phyloP scores from a whole-genome alignment of 768 basidiomycete genomes.

The Calocera viscosa region DNA sequence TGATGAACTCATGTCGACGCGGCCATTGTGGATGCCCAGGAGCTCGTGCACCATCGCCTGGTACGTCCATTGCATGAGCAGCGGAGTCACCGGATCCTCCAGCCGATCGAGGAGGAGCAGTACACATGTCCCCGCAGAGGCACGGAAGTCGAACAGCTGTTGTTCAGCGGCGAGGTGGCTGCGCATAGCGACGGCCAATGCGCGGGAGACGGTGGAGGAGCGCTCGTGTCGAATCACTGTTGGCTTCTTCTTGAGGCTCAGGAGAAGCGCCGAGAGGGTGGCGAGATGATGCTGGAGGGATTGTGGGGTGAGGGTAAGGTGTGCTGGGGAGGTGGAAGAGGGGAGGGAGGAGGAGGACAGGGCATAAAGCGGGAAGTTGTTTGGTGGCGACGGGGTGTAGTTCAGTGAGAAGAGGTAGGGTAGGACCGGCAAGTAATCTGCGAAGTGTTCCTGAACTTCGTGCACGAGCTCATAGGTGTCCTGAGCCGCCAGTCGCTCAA shows the following conservation, averaged over 20 bases:
- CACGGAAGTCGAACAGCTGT: slow-evolving; percentile 80
- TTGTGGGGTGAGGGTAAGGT: slow-evolving; percentile 23
- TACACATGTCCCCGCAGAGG: slow-evolving; percentile 76
- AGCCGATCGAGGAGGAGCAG: slow-evolving; percentile 86
- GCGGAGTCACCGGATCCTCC: slow-evolving; percentile 93
- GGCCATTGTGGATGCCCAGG: slow-evolving; percentile 83
- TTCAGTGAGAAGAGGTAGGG: slow-evolving; percentile 81
- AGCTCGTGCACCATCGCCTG: slow-evolving; percentile 99
- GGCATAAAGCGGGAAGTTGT: neutral
- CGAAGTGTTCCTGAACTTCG: slow-evolving; percentile 99
- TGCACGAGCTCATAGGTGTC: slow-evolving; percentile 94
- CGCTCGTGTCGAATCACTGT: slow-evolving; percentile 76
- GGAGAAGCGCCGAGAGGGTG: slow-evolving; percentile 69
- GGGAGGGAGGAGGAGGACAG: neutral
- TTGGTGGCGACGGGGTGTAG: slow-evolving; percentile 47
- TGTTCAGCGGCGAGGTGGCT: slow-evolving; percentile 31
- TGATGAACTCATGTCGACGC: slow-evolving; percentile 55
- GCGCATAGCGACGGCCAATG: neutral
- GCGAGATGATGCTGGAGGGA: slow-evolving; percentile 70
- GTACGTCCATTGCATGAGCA: slow-evolving; percentile 97
- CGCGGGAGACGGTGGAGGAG: slow-evolving; percentile 19
- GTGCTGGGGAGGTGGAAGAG: neutral
- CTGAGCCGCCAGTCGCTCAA: slow-evolving; percentile 83
- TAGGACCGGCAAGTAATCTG: slow-evolving; percentile 82
- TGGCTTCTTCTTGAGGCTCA: slow-evolving; percentile 94